Evolutionary conservation across 2,329 filamentous ascomycete genomes (phyloP), one percentile per base, ranked within the genome.

Genomic region (Parafenestella ontariensis): DNA sequence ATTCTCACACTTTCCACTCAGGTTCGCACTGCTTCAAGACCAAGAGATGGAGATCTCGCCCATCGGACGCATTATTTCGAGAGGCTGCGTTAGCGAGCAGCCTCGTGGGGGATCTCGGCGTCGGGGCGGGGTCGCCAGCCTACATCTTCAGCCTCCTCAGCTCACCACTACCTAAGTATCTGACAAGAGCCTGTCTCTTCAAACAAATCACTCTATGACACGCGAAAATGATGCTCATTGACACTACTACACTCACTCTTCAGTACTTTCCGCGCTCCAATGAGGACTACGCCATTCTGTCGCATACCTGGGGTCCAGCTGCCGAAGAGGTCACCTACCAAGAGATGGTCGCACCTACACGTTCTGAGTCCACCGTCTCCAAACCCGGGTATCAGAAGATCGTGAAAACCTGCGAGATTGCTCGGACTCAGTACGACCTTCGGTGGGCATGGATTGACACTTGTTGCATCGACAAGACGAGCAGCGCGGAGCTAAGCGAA

Each of bases 391-490:
- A 56, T 34, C 17, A 28, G 11, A 61, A 61, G 17, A 56, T 61
- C 4, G 28, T 41, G 8, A 48, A 50, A 23, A 56, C 43, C 3
- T 61, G 58, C 37, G 45, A 44, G 31, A 49, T 46, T n/a, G 63
- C 63, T 13, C 8, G 10, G 10, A 18, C 31, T 1, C 20, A 39
- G 2, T 41, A 63, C 36, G 45, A 48, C 5, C 40, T 55, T 7
- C 21, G 15, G 1, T 55, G 46, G n/a, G 47, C 47, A 15, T 65
- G 62, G 62, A 33, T 62, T 17, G 61, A 64, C 34, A 64, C 61
- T 18, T 59, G 49, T 36, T 64, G 61, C 43, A 62, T 64, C 42
- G 47, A 63, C 46, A 61, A 63, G 17, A 34, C 33, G 4, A 59
- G 50, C 34, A 52, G 41, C 11, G 49, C 50, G 17, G 56, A 59